Evolutionary conservation across 1,284 basidiomycete genomes (phyloP).

Genomic region (Macrocystidia cucumis): DNA sequence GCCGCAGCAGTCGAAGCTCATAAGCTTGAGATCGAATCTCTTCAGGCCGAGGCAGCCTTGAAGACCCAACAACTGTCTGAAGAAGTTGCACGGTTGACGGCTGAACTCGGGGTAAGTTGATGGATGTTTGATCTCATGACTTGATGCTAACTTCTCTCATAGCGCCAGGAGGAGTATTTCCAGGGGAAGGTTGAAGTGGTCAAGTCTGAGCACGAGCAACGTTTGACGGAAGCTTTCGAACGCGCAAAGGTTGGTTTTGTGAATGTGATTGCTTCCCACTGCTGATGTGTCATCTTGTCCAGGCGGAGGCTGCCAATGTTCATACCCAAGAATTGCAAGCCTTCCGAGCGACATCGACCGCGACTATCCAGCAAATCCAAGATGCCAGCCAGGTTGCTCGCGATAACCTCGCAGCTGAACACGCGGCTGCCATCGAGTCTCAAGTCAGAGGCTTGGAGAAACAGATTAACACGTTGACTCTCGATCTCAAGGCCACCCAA

Average conservation of each 20-base stretch:
- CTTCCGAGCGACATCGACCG: slow-evolving; percentile 58
- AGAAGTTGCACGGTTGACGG: slow-evolving; percentile 46
- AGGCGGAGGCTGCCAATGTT: slow-evolving; percentile 59
- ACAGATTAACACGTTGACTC: slow-evolving; percentile 46
- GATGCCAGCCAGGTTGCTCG: slow-evolving; percentile 51
- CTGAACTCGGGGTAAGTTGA: slow-evolving; percentile 54
- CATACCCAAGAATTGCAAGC: slow-evolving; percentile 67
- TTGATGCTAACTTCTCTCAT: slow-evolving; percentile 9
- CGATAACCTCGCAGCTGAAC: slow-evolving; percentile 54
- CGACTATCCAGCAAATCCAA: slow-evolving; percentile 62
- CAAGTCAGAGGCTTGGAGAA: slow-evolving; percentile 57
- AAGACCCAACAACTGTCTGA: slow-evolving; percentile 51
- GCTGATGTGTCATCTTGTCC: slow-evolving; percentile 6
- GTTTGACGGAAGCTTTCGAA: slow-evolving; percentile 64
- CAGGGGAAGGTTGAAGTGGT: slow-evolving; percentile 57
- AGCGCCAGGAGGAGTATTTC: slow-evolving; percentile 68
- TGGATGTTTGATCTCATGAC: slow-evolving; percentile 2
- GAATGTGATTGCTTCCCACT: not conserved
- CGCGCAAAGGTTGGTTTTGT: slow-evolving; percentile 56
- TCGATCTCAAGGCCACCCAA: slow-evolving; percentile 75
- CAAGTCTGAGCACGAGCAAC: slow-evolving; percentile 57
- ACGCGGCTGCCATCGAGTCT: slow-evolving; percentile 46
- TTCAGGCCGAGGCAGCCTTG: slow-evolving; percentile 36
- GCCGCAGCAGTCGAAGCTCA: slow-evolving; percentile 38
- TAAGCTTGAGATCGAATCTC: slow-evolving; percentile 38